Evolutionary conservation across 805 yeast genomes (phyloP), one percentile per base, ranked within the genome.

Genomic region (Myxozyma lipomycoides): DNA sequence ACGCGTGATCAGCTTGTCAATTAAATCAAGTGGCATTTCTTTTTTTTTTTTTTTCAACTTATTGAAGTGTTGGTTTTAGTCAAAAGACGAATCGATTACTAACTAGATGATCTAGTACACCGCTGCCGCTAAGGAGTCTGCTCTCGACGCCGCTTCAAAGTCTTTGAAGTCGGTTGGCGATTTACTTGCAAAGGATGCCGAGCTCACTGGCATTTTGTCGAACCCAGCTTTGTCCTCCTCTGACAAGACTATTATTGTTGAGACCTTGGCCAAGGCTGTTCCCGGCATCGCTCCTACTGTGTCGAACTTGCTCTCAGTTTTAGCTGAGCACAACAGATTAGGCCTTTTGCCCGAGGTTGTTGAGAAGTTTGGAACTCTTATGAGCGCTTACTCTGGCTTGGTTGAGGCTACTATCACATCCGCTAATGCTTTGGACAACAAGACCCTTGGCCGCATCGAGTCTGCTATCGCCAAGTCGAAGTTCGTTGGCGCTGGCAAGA

Each of bases 271-370:
- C 56, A 63, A 70, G 63, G 55, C 68, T 48, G 68, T 74, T 48
- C 67, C 76, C 51, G 74, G 83, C 62, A 95, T 87, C 71, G 73
- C 79, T 61, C 58, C 62, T 38, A 76, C 89, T 55, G 84, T 86
- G 53, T 64, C 79, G 63, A 93, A 90, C 78, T 80, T 93, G 70
- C 79, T 93, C 70, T 70, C 70, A 54, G 95, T 90, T 44, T 77
- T 93, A 63, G 88, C 96, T 63, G 95, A 88, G 69, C 90, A 93
- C 84, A 88, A 90, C 83, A 83, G 98, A 75, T 80, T 93, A 71
- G 71, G 74, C 55, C 72, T 89, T 64, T 78, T 93, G 63, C 69
- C 74, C 50, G 71, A 76, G 49, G 78, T 93, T 68, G 77, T 79
- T 64, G 70, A 75, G 59, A 86, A 88, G 74, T 93, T 84, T 71